Evolutionary conservation across 371 early-diverging fungal species (phyloP).

Genomic region (Rhizopus delemar): DNA sequence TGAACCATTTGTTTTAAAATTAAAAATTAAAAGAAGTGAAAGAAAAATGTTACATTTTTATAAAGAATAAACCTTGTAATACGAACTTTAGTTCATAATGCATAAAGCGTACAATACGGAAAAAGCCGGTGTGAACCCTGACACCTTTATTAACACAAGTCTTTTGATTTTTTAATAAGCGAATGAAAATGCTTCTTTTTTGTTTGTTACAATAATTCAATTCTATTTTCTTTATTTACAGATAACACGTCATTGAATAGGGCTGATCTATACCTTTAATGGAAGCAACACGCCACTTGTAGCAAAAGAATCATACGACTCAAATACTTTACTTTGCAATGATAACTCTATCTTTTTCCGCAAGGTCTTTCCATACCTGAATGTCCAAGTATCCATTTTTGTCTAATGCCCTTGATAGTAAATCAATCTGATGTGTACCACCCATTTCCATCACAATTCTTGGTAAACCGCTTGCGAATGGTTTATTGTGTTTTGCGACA

Average conservation of each 20-base stretch:
- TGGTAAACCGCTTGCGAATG: conserved; percentile 48
- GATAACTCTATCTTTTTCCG: conserved; percentile 62
- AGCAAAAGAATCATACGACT: neutral
- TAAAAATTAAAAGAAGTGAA: neutral
- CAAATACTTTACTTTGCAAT: conserved; percentile 24
- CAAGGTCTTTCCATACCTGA: conserved; percentile 75
- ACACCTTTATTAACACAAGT: too few relatives aligned
- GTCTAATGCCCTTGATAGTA: conserved; percentile 43
- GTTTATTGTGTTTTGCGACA: conserved; percentile 27
- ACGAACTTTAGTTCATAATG: too few relatives aligned
- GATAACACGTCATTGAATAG: too few relatives aligned
- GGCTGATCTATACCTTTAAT: neutral
- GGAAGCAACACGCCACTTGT: neutral
- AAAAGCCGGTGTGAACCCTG: too few relatives aligned
- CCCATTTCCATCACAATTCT: conserved; percentile 82
- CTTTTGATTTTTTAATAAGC: too few relatives aligned
- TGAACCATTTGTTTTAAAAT: neutral
- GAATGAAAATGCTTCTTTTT: too few relatives aligned
- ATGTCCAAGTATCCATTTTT: conserved; percentile 52
- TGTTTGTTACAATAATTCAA: too few relatives aligned
- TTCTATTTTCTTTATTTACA: too few relatives aligned
- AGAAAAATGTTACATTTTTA: neutral
- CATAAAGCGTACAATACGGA: too few relatives aligned
- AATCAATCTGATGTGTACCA: conserved; percentile 64
- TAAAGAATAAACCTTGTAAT: too few relatives aligned